A percentile compares a stretch with the other conserved stretches of the same genome.
These are phyloP conservation scores for Lactuca saligna DNA, from an alignment of 129 eudicot species.

Conservation along the genomic window DNA sequence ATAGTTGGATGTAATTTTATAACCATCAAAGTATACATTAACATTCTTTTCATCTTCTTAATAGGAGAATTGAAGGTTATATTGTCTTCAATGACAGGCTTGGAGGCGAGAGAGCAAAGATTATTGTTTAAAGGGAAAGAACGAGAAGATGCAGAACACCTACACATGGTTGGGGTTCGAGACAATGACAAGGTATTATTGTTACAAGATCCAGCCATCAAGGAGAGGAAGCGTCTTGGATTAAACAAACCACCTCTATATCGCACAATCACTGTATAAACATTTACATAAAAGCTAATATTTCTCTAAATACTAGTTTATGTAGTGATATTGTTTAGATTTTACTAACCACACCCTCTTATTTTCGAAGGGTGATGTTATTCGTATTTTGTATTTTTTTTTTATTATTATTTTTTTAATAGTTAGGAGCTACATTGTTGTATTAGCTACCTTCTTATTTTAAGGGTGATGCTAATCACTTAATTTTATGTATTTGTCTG, in stretches of 20 bases:
- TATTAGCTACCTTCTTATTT: not conserved
- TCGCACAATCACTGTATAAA: constrained; percentile 53
- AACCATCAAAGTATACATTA: not conserved
- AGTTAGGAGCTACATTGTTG: not conserved
- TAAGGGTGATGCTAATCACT: constrained; percentile 1
- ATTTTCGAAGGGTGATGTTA: constrained; percentile 22
- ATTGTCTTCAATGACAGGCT: constrained; percentile 47
- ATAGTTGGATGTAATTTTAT: too few species aligned
- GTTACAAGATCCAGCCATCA: constrained; percentile 80
- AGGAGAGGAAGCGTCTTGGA: constrained; percentile 52
- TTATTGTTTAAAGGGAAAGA: constrained; percentile 79
- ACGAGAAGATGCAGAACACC: constrained; percentile 64
- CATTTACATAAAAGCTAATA: not conserved
- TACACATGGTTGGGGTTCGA: constrained; percentile 87
- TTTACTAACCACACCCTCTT: constrained; percentile 18
- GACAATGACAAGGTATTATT: constrained; percentile 75
- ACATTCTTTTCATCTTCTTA: not conserved
- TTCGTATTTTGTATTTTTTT: not conserved
- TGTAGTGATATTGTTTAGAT: not conserved
- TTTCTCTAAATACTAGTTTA: not conserved
- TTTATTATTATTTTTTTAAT: not conserved
- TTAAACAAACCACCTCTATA: constrained; percentile 33
- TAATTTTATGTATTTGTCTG: constrained; percentile 2
- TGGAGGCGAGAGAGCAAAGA: constrained; percentile 75
- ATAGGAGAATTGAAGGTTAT: constrained; percentile 72